Base-by-base conservation (phyloP, 78 protist species). In the Speleostelium caveatum region DNA sequence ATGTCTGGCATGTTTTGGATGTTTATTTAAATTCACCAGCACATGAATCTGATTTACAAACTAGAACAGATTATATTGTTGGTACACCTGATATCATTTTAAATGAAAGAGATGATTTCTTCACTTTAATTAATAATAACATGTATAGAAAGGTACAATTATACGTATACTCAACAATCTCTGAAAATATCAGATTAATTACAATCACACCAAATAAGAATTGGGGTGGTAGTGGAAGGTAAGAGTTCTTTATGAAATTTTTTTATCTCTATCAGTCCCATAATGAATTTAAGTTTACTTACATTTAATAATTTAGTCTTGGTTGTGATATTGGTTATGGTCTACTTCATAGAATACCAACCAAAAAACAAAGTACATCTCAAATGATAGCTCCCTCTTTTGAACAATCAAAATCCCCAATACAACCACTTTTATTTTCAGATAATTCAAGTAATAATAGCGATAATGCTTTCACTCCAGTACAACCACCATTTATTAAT, bases 1-100 rank as follows among this genome's bases (percentile, higher is more conserved):
- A 56, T 66, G 96, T 94, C n/a, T 94, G 96, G 96, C 97, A 94
- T 62, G 67, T 96, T 2, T 56, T 94, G 26, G 97, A 87, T 49
- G 94, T 87, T 5, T 78, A 74, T 74, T 51, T 88, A 5, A 65
- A 73, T 41, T 86, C 95, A 39, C 97, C 97, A 0, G 97, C 96
- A 17, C 85, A 93, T 26, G 38, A 58, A 0, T 94, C 97, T 2
- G 96, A 94, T 21, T 76, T 96, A 5, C 63, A 55, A 26, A 85
- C 93, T 21, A 19, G 68, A 49, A 63, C 73, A 12, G 97, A 96
- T 36, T 96, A 94, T 79, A 85, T 96, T 24, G 73, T 96, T 12
- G 95, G 95, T 24, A 71, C 95, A 30, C 86, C 95, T 16, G 96
- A 96, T 17, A 16, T 77, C 26, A 74, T 77, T 17, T 72, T 92